A percentile compares a stretch with the other conserved stretches of the same genome.
phyloP scores from a whole-genome alignment of 257 asterid species.

The Solanum bukasovii region DNA sequence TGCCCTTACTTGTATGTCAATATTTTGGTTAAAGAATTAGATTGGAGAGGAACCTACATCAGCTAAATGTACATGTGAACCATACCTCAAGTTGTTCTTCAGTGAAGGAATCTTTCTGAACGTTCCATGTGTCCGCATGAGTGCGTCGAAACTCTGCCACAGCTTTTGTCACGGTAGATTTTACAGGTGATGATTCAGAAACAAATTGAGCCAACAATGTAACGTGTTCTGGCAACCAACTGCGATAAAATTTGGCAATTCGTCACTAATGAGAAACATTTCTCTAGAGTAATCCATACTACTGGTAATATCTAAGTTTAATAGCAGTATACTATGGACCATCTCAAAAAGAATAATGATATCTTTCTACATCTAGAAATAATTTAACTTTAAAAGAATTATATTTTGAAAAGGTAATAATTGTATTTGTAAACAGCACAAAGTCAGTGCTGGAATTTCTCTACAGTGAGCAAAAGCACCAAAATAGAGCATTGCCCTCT shows the following conservation, averaged over 20 bases:
- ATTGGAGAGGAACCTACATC: neutral
- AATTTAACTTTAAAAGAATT: neutral
- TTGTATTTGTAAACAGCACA: neutral
- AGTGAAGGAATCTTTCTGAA: slow-evolving; percentile 79
- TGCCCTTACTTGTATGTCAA: neutral
- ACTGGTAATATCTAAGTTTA: neutral
- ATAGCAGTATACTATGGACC: neutral
- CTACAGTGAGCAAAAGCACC: neutral
- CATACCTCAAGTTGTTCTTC: slow-evolving; percentile 98
- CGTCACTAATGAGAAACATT: neutral
- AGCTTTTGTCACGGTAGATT: slow-evolving; percentile 97
- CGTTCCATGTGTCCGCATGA: slow-evolving; percentile 97
- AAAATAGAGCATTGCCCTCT: neutral
- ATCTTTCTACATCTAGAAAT: neutral
- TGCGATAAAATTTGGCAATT: slow-evolving; percentile 18
- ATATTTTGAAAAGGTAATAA: neutral
- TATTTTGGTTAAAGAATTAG: neutral
- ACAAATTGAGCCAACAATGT: slow-evolving; percentile 83
- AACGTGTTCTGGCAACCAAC: slow-evolving; percentile 97
- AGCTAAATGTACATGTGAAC: neutral
- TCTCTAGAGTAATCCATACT: neutral
- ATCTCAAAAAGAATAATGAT: neutral
- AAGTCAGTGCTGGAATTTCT: neutral
- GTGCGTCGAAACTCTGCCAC: slow-evolving; percentile 97
- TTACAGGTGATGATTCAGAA: slow-evolving; percentile 83